phyloP scores from a whole-genome alignment of 306 rosid genomes.

The Sphenostylis stenocarpa region DNA sequence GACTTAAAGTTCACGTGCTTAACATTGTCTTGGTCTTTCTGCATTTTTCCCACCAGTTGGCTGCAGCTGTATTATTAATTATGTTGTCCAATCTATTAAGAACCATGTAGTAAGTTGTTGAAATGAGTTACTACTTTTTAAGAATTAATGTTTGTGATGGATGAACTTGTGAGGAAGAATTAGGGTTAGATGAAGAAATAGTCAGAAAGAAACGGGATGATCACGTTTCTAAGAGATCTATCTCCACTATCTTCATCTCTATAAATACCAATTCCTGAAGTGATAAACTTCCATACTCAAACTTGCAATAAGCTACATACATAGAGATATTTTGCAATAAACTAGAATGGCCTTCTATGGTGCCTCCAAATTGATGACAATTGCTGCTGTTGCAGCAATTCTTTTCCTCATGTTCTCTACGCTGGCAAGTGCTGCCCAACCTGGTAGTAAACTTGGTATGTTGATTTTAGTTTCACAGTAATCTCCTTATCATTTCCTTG shows the following conservation, averaged over 20 bases:
- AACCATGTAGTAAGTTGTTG: neutral
- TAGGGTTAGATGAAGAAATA: neutral
- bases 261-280: neutral
- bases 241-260: neutral
- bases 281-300: neutral
- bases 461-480: neutral
- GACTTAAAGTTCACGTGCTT: too few species aligned
- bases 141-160: neutral
- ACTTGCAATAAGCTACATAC: neutral
- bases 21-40: too few species aligned
- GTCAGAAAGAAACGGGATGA: neutral
- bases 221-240: neutral
- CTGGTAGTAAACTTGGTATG: neutral
- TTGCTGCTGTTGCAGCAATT: neutral
- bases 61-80: too few species aligned
- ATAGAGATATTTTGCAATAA: neutral
- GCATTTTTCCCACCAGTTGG: too few species aligned
- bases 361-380: conserved; percentile 14
- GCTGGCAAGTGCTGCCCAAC: conserved; percentile 8
- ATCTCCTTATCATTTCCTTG: neutral
- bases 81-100: neutral
- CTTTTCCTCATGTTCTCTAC: neutral
- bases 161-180: too few species aligned
- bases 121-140: neutral
- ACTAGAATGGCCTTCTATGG: neutral